Percentiles rank a stretch among this genome's conserved stretches.
Conservation (phyloP, 768 basidiomycete genomes). For the Mycena capillaripes region DNA sequence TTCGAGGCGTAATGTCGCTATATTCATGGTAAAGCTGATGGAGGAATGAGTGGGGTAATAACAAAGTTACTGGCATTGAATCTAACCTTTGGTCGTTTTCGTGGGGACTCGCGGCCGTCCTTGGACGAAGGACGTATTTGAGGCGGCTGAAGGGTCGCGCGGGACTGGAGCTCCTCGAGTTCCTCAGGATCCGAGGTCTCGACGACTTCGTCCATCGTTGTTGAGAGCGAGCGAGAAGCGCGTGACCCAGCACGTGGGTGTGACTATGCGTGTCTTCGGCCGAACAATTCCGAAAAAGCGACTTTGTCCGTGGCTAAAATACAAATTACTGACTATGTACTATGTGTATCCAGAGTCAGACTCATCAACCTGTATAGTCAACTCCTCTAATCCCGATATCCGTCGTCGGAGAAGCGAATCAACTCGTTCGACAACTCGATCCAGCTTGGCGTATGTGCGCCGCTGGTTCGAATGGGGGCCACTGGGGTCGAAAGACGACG, state of each 20-base stretch:
- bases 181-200: constrained; percentile 79
- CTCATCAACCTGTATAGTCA: constrained; percentile 90
- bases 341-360: constrained; percentile 19
- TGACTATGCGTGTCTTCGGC: not conserved
- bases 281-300: too few relatives aligned
- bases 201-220: constrained; percentile 58
- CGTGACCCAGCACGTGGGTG: not conserved
- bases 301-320: constrained; percentile 30
- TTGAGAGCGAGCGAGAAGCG: not conserved
- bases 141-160: constrained; percentile 17
- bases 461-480: constrained; percentile 64
- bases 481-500: constrained; percentile 67
- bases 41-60: not conserved
- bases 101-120: constrained; percentile 17
- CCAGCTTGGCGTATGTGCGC: constrained; percentile 70
- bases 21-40: constrained; percentile 27
- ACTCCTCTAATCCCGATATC: constrained; percentile 88
- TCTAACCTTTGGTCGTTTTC: constrained; percentile 30
- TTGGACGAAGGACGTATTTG: constrained; percentile 3
- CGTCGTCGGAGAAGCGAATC: constrained; percentile 76
- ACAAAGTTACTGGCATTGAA: not conserved
- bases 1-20: constrained; percentile 3
- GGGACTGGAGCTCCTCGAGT: constrained; percentile 54
- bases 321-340: constrained; percentile 21
- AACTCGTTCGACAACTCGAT: constrained; percentile 83